Conservation (phyloP, 169 alveolate genomes). For the Eimeria acervulina region DNA sequence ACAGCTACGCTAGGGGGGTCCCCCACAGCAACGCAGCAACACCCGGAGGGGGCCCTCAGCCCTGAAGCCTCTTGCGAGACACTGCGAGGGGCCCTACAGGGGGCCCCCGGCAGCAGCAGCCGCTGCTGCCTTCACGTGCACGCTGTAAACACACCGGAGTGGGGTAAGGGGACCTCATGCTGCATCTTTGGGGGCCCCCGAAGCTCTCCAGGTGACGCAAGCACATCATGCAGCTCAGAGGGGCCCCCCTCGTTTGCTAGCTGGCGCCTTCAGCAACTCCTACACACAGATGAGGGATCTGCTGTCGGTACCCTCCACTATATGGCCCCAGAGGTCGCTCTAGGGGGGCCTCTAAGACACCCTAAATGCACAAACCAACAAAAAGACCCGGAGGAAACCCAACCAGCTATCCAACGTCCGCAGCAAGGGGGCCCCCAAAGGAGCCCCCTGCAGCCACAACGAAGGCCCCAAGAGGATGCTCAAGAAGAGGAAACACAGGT, state of each 20-base stretch:
- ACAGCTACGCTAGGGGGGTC: neutral
- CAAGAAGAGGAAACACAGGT: neutral
- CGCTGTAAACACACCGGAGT: too few relatives aligned
- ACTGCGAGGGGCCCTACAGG: neutral
- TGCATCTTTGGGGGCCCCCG: neutral
- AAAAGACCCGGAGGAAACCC: neutral
- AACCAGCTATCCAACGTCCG: neutral
- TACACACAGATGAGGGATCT: neutral
- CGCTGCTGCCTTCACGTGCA: too few relatives aligned
- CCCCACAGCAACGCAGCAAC: neutral
- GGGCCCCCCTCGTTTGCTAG: neutral
- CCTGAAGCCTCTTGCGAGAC: neutral
- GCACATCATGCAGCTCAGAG: neutral
- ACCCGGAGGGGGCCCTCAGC: neutral
- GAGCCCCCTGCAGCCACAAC: neutral
- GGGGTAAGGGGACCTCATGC: neutral
- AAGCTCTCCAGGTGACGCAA: neutral
- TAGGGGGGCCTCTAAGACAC: neutral
- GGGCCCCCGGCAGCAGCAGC: too few relatives aligned
- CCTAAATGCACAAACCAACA: neutral
- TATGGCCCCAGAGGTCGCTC: constrained; percentile 80
- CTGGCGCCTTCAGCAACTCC: constrained; percentile 23
- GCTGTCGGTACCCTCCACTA: constrained; percentile 74
- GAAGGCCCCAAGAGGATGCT: neutral
- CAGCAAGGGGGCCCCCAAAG: neutral